Evolutionary conservation across 176 grass and related monocot genomes (phyloP), one percentile per base, ranked within the genome.

Genomic region (Guadua angustifolia): DNA sequence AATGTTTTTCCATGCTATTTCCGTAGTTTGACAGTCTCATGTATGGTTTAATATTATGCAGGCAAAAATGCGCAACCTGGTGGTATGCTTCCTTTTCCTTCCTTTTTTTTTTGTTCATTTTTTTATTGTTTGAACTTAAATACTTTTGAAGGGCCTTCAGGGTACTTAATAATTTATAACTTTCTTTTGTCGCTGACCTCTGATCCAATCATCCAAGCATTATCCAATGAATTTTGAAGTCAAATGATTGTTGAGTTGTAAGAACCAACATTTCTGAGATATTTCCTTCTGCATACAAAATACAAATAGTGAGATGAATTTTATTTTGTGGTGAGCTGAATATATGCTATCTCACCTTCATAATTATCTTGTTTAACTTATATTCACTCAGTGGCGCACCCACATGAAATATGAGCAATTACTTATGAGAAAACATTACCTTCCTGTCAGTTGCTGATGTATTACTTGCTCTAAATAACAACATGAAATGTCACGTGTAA

Each of bases 31-130:
- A 73, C 35, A 70, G 22, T 82, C 53, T 88, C 74, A 83, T 88
- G 45, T 81, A 74, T 79, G 10, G 16, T 78, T 83, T 92, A 61
- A 57, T 92, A 49, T 86, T 84, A 73, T 94, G 86, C 93, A 99
- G 93, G 91, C 56, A 99, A 95, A 77, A 92, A 90, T 8, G 89
- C 93, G 60, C 89, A 90, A 73, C 78, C 75, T 35, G 89, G 96
- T 75, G 96, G 96, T 95, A 90, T 82, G 72, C 39, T 91, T 87
- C 53, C 10, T 64, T 69, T 21, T 87, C 62, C 42, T 77, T 67
- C n/a, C n/a, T 79, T 51, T 45, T 59, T 85, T 80, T 56, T 70
- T 85, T 19, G 29, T 50, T 83, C 9, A 47, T 75, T 9, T 50
- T 78, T 64, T 33, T n/a, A 60, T 72, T 61, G 22, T 66, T 78